Conservation (phyloP, 257 asterid genomes). For the Nyctanthes arbortristis region DNA sequence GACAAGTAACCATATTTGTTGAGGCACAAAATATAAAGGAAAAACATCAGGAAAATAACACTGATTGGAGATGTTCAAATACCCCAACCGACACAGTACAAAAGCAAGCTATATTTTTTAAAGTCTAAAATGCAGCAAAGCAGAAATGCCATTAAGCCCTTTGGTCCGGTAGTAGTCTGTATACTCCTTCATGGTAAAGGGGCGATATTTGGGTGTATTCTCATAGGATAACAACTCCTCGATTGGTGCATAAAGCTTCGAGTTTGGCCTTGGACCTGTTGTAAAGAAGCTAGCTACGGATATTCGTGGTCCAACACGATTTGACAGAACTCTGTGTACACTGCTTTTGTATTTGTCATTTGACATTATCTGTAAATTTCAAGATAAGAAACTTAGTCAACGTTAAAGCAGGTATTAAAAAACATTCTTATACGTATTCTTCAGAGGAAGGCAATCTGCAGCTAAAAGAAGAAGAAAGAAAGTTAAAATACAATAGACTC, state of each 20-base stretch:
- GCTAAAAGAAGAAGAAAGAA: no score
- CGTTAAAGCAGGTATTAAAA: no score
- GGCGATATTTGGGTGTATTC: neutral
- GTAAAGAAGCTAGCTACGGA: slow-evolving; percentile 12
- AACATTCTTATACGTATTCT: no score
- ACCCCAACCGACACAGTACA: no score
- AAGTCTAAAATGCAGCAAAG: no score
- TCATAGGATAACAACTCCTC: slow-evolving; percentile 1
- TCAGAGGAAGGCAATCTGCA: no score
- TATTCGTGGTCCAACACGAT: neutral
- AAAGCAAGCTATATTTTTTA: no score
- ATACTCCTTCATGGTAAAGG: neutral
- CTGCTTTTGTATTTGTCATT: slow-evolving; percentile 4
- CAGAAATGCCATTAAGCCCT: neutral
- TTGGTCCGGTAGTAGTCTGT: neutral
- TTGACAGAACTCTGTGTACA: slow-evolving; percentile 4
- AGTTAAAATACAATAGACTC: neutral
- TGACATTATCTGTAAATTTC: neutral
- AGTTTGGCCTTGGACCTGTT: neutral
- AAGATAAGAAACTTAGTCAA: neutral
- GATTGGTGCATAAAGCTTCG: slow-evolving; percentile 6
- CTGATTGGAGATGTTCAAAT: no score
- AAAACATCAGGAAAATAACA: no score
- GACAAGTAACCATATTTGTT: no score
- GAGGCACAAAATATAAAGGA: no score